phyloP scores from a whole-genome alignment of 2,329 filamentous ascomycete genomes.

The Alternaria gansuensis region DNA sequence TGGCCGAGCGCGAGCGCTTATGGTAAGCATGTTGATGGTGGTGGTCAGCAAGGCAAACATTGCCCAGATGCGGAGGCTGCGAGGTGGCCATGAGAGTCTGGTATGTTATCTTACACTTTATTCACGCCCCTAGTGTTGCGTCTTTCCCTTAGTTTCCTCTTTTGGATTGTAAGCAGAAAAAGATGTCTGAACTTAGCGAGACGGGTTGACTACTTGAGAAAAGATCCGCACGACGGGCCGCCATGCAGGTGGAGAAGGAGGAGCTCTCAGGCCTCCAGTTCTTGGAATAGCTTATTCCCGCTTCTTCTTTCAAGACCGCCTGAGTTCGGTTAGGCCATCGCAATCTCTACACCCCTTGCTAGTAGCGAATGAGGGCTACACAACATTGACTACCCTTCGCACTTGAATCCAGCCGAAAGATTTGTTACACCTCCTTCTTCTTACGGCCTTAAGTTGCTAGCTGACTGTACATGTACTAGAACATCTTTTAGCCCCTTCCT shows the following conservation, averaged over 20 bases:
- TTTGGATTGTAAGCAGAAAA: neutral
- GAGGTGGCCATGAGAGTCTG: neutral
- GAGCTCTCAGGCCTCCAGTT: neutral
- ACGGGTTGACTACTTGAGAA: neutral
- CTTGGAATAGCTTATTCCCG: conserved; percentile 4
- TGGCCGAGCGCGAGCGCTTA: neutral
- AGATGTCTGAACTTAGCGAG: neutral
- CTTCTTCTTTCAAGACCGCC: neutral
- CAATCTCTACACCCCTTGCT: neutral
- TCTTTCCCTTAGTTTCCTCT: neutral
- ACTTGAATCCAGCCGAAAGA: neutral
- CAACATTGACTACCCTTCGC: neutral
- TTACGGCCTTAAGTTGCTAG: neutral
- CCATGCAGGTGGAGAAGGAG: conserved; percentile 1
- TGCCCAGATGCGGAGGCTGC: neutral
- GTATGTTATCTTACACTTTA: neutral
- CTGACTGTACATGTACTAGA: conserved; percentile 2
- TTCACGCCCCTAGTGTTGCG: neutral
- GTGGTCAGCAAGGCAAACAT: neutral
- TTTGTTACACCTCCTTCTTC: conserved; percentile 11
- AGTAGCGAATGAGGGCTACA: conserved; percentile 1
- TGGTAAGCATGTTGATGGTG: neutral
- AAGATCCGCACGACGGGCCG: neutral
- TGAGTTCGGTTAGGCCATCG: neutral
- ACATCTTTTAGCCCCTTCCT: neutral